Base-by-base conservation (phyloP, 495 filamentous ascomycete genomes). In the Diplogelasinospora grovesii region DNA sequence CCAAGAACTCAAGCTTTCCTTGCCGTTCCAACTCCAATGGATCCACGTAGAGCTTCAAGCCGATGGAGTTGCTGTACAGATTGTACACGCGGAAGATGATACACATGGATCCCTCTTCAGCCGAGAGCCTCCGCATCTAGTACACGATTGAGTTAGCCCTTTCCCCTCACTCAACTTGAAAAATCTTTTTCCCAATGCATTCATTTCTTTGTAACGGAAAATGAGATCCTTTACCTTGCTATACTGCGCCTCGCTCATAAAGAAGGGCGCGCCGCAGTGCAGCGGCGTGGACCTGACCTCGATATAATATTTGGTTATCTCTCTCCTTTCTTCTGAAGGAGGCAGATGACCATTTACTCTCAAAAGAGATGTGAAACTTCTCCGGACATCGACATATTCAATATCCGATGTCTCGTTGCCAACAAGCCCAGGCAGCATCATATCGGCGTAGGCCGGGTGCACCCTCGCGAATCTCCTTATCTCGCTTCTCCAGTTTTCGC, bases 201-300 rank as follows among this genome's bases (percentile, higher is more conserved):
- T n/a, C n/a, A n/a, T n/a, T n/a, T n/a, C n/a, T n/a, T n/a, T n/a
- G 15, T 15, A 9, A 28, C 10, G 34, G 3, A 13, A 16, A 16
- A 15, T 28, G 22, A 30, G 10, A 37, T 21, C 49, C n/a, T n/a
- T 9, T 54, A 69, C 68, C 39, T 54, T 46, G n/a, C 37, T 20
- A 44, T 63, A 66, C 44, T 69, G 66, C 21, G 35, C 38, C 2
- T 55, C 46, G 46, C 57, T 63, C 56, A 68, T 67, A 36, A 37
- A 68, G 37, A 71, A 69, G 1, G 57, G 50, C 16, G 47, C 54
- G 9, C 53, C 48, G 15, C 50, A 66, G 3, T 41, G 18, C 9
- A 40, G 40, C 5, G 65, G 59, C 0, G 66, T 70, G 11, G 64
- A 52, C 46, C 69, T 71, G 22, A 73, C 68, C 33, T 70, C 67